Base-by-base conservation (phyloP, 345 rosid genomes). In the Citrus maxima region DNA sequence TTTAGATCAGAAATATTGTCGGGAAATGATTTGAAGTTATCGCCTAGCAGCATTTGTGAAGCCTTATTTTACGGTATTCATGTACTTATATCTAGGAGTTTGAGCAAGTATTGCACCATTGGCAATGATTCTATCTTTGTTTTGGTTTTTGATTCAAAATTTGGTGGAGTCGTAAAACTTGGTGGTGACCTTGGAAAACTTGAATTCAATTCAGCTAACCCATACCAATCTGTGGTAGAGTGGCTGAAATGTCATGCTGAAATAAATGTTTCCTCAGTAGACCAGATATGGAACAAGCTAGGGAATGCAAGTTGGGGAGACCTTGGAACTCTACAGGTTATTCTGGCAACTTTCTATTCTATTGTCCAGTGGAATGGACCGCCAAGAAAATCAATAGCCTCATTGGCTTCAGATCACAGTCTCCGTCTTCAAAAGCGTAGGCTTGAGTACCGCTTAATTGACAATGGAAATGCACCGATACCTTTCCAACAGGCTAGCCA, bases 261-360 rank as follows among this genome's bases (percentile, higher is more conserved):
- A 82, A 81, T 90, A 34, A 68, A 72, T 80, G 83, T 89, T 77
- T 90, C 92, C 18, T 77, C 85, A 25, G 88, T 86, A 9, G 89
- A 90, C 67, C 80, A 79, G 74, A 84, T 89, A 74, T 90, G 91
- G 91, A 90, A 90, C 74, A 88, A 85, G 84, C 81, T 90, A 22
- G 91, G 92, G 24, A 90, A 90, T 82, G 90, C 89, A 55, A 90
- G 82, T 59, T 89, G 92, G 94, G 87, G 91, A 58, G 90, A 89
- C 68, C 75, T 90, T 18, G 92, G 91, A 74, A 83, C 94, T 38
- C 84, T 90, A 22, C 90, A 89, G 80, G 78, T 86, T 25, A 74
- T 89, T 64, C 64, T 90, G 74, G 90, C 94, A 40, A 88, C 88
- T 79, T 90, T 88, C 83, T 76, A 87, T 84, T 89, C 90, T 66